Evolutionary conservation across 805 yeast species (phyloP).

Genomic region (Candida loeiensis): DNA sequence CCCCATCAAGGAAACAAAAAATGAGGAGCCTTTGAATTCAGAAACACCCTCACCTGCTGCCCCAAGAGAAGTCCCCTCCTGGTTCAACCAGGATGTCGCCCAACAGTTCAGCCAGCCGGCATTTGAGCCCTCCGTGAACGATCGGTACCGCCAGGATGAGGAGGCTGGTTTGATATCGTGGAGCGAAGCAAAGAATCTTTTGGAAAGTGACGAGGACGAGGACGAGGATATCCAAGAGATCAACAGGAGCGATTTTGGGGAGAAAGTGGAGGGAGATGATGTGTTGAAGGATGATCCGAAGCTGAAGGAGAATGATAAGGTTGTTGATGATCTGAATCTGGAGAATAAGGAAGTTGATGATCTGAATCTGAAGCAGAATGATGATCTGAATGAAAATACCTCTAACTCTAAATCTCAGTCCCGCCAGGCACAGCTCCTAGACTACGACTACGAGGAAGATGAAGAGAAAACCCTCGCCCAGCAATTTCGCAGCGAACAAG

Average conservation of each 20-base stretch:
- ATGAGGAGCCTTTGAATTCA: too few species aligned
- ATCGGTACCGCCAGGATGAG: conserved; percentile 35
- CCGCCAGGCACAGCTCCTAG: conserved; percentile 30
- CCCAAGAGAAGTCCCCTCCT: conserved; percentile 18
- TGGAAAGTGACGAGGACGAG: conserved; percentile 14
- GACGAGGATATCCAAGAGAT: conserved; percentile 6
- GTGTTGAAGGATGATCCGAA: not conserved
- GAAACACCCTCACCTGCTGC: too few species aligned
- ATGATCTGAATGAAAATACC: not conserved
- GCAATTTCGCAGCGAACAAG: conserved; percentile 65
- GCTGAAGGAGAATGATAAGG: not conserved
- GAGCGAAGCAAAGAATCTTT: conserved; percentile 41
- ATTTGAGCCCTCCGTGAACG: not conserved
- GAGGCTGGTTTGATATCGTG: conserved; percentile 50
- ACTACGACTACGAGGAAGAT: conserved; percentile 69
- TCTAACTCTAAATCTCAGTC: not conserved
- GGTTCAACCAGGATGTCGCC: conserved; percentile 20
- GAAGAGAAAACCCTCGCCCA: conserved; percentile 69
- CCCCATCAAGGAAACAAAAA: not conserved
- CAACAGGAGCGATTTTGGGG: not conserved
- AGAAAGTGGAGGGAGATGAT: not conserved
- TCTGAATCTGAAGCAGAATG: not conserved
- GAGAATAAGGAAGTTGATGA: not conserved
- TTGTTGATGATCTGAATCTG: not conserved
- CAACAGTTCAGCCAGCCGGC: conserved; percentile 6